phyloP scores from a whole-genome alignment of 345 rosid genomes.

The Chamaenerion angustifolium region DNA sequence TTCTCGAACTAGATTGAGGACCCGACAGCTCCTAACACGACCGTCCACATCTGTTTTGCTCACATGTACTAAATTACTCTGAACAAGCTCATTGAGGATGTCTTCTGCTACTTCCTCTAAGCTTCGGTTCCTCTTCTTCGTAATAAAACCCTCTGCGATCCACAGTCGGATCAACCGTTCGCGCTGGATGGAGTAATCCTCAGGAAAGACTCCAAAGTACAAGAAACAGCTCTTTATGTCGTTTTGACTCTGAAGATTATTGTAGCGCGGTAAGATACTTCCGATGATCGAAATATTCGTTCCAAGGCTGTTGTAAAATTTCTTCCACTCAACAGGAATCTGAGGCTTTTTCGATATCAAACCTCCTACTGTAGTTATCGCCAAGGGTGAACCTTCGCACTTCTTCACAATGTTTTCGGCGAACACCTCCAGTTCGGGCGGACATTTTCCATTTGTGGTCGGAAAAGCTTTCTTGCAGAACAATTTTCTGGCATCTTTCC shows the following conservation, averaged over 20 bases:
- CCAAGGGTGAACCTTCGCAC: slow-evolving; percentile 10
- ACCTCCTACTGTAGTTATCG: slow-evolving; percentile 2
- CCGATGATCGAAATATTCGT: background rate
- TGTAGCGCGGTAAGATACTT: slow-evolving; percentile 7
- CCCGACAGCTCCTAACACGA: slow-evolving; percentile 4
- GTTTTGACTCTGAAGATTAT: slow-evolving; percentile 6
- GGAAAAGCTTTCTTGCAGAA: slow-evolving; percentile 11
- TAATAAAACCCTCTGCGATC: slow-evolving; percentile 13
- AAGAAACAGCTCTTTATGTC: slow-evolving; percentile 11
- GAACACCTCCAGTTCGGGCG: background rate
- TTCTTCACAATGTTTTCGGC: slow-evolving; percentile 2
- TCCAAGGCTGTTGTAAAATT: slow-evolving; percentile 6
- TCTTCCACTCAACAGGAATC: slow-evolving; percentile 1
- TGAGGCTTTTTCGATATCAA: slow-evolving; percentile 1
- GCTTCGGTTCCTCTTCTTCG: background rate
- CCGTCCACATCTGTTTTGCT: slow-evolving; percentile 1
- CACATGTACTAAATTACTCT: slow-evolving; percentile 8
- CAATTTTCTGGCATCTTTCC: background rate
- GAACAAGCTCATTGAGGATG: slow-evolving; percentile 8
- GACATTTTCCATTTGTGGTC: background rate
- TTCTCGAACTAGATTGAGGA: slow-evolving; percentile 7
- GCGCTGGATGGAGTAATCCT: slow-evolving; percentile 2
- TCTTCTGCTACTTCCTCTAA: slow-evolving; percentile 10
- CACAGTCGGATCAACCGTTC: slow-evolving; percentile 8
- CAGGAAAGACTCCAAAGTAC: slow-evolving; percentile 11